phyloP scores from a whole-genome alignment of 768 basidiomycete genomes.

The Suillus brevipes region DNA sequence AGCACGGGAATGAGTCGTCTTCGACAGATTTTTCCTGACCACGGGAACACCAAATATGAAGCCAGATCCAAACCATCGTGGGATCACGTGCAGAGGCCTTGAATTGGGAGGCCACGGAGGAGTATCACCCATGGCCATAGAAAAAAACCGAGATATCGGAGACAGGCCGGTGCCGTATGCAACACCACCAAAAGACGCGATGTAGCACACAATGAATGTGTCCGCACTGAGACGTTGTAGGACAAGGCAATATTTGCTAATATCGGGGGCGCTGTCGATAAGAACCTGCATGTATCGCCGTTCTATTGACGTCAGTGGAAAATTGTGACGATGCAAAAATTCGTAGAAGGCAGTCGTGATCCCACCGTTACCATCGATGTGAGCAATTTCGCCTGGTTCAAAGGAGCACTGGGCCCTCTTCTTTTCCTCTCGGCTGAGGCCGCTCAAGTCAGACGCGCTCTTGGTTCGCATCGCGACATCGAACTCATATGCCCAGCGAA shows the following conservation, averaged over 20 bases:
- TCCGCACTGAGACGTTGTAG: conserved; percentile 29
- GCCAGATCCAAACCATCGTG: conserved; percentile 29
- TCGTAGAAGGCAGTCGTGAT: conserved; percentile 12
- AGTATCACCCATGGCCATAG: conserved; percentile 35
- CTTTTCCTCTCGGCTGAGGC: conserved; percentile 7
- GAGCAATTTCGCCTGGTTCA: conserved; percentile 15
- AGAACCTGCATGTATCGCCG: neutral
- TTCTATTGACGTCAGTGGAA: conserved; percentile 8
- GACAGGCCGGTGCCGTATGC: conserved; percentile 23
- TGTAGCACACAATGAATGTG: conserved; percentile 37
- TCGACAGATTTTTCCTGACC: conserved; percentile 12
- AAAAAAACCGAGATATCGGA: conserved; percentile 33
- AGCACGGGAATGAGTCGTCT: conserved; percentile 8
- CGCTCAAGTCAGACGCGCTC: neutral
- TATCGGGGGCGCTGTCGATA: neutral
- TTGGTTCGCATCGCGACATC: conserved; percentile 12
- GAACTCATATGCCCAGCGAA: conserved; percentile 14
- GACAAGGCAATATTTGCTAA: conserved; percentile 33
- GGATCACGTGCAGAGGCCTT: conserved; percentile 31
- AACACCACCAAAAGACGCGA: conserved; percentile 37
- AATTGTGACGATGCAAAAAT: conserved; percentile 7
- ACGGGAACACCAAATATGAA: conserved; percentile 38
- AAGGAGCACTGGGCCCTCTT: conserved; percentile 5
- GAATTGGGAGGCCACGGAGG: conserved; percentile 29
- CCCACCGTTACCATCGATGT: conserved; percentile 12